Evolutionary conservation across 2,329 filamentous ascomycete genomes (phyloP).

Genomic region (Penicillium sclerotigenum): DNA sequence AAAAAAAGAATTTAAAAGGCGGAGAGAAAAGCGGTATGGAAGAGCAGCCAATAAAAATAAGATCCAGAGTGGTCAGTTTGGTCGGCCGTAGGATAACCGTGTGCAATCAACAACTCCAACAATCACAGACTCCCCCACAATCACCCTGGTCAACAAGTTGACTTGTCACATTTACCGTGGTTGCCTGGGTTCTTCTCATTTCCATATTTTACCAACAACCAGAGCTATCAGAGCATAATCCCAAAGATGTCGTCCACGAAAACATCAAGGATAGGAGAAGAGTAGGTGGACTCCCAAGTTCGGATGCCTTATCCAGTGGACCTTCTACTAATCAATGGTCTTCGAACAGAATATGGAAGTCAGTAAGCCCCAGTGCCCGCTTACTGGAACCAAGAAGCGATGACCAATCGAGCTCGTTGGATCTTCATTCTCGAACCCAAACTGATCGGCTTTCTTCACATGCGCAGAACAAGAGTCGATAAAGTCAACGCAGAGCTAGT

Average conservation of each 20-base stretch:
- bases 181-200: not conserved
- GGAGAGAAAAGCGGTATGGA: not conserved
- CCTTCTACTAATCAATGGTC: conserved; percentile 31
- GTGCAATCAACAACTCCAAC: conserved; percentile 16
- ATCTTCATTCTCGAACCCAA: not conserved
- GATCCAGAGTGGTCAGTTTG: not conserved
- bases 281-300: conserved; percentile 53
- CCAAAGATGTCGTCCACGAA: conserved; percentile 56
- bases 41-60: not conserved
- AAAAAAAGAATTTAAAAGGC: no score
- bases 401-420: not conserved
- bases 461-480: conserved; percentile 78
- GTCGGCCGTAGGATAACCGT: not conserved
- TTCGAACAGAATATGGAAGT: conserved; percentile 81
- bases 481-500: conserved; percentile 98
- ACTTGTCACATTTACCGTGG: conserved; percentile 7
- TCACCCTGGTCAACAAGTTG: conserved; percentile 9
- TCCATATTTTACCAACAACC: not conserved
- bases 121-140: conserved; percentile 24
- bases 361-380: conserved; percentile 44
- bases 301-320: not conserved
- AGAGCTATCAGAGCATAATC: not conserved
- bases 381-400: not conserved
- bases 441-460: conserved; percentile 15
- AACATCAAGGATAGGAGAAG: conserved; percentile 68